A percentile compares a stretch with the other conserved stretches of the same genome.
These are phyloP conservation scores for Vicia faba DNA, from an alignment of 306 rosid species.

Conservation along the genomic window DNA sequence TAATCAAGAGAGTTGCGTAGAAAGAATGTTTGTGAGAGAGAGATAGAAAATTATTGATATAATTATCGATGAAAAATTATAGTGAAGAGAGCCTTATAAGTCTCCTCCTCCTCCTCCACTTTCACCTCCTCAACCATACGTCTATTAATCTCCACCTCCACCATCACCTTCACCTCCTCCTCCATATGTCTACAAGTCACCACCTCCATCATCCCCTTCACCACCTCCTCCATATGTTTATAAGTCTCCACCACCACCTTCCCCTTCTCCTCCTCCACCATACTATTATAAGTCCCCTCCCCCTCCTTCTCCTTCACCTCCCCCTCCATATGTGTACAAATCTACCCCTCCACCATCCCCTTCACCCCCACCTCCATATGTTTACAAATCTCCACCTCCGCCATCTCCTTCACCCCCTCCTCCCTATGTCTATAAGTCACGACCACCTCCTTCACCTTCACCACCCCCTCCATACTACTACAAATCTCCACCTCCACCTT, in stretches of 20 bases:
- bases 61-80: no score
- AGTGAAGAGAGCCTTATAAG: no score
- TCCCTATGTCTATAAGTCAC: neutral
- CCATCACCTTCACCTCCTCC: neutral
- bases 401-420: constrained; percentile 35
- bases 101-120: constrained; percentile 36
- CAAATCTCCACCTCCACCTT: neutral
- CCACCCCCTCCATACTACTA: constrained; percentile 28
- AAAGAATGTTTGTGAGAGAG: no score
- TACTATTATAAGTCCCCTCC: neutral
- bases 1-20: no score
- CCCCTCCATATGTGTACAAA: constrained; percentile 11
- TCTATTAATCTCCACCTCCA: no score
- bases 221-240: neutral
- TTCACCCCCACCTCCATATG: constrained; percentile 19
- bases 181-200: neutral
- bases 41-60: no score
- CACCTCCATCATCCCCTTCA: neutral
- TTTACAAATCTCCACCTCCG: neutral
- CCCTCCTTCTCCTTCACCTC: neutral
- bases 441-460: neutral
- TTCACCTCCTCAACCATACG: no score
- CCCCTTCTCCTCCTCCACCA: constrained; percentile 30
- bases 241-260: constrained; percentile 31
- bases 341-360: constrained; percentile 24